These are phyloP conservation scores for Phytophthora parvispora DNA, from an alignment of 352 stramenopile species.

Conservation along the genomic window DNA sequence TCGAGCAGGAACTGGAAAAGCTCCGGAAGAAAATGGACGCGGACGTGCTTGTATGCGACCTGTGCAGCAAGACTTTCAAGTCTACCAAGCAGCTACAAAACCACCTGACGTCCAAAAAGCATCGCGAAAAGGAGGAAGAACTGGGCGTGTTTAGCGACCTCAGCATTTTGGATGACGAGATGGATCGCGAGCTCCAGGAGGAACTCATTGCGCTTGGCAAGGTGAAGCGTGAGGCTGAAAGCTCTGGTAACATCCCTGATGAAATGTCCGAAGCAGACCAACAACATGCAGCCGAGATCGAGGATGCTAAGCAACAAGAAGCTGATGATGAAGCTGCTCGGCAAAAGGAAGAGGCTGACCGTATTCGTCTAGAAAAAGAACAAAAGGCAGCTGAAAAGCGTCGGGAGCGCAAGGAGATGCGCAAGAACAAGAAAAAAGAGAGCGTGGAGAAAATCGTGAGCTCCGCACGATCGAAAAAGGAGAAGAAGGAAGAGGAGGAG, in stretches of 20 bases:
- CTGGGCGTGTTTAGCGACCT: conserved; percentile 73
- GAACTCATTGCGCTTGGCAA: conserved; percentile 61
- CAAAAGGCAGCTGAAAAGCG: conserved; percentile 85
- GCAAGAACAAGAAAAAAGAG: conserved; percentile 86
- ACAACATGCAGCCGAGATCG: conserved; percentile 9
- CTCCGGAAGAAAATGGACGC: conserved; percentile 77
- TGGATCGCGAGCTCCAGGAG: conserved; percentile 67
- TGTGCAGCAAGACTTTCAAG: conserved; percentile 90
- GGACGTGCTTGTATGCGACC: conserved; percentile 74
- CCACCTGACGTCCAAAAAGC: conserved; percentile 85
- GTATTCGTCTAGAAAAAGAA: conserved; percentile 73
- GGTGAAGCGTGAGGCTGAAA: conserved; percentile 18
- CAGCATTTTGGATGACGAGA: conserved; percentile 64
- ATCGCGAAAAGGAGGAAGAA: conserved; percentile 79
- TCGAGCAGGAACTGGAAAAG: conserved; percentile 74
- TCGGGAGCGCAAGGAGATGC: conserved; percentile 82
- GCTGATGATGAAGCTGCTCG: conserved; percentile 43
- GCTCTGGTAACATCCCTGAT: not conserved
- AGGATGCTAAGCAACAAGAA: conserved; percentile 36
- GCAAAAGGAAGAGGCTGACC: conserved; percentile 52
- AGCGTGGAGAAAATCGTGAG: conserved; percentile 77
- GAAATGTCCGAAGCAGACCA: conserved; percentile 13
- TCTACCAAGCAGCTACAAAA: conserved; percentile 86
- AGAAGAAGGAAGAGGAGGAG: conserved; percentile 44
- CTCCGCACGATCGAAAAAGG: conserved; percentile 51